These are phyloP conservation scores for Entomortierella chlamydospora DNA, from an alignment of 192 early-diverging fungal species.

Conservation along the genomic window DNA sequence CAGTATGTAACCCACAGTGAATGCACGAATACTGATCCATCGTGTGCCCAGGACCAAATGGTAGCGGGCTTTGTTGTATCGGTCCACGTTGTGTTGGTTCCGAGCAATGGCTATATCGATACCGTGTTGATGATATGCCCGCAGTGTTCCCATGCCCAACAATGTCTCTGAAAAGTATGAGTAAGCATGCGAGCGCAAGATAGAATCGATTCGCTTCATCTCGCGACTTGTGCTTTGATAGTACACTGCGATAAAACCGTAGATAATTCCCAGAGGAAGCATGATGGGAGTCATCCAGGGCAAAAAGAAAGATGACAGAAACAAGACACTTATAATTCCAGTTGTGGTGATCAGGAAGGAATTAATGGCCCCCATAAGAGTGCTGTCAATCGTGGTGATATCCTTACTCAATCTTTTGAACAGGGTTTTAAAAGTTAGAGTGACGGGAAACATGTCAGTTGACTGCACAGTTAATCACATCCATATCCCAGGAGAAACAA, in stretches of 20 bases:
- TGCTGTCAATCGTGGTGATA: slow-evolving; percentile 79
- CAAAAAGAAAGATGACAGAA: slow-evolving; percentile 56
- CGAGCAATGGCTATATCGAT: slow-evolving; percentile 33
- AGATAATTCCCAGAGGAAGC: slow-evolving; percentile 60
- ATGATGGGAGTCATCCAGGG: slow-evolving; percentile 64
- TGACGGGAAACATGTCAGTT: too few species aligned
- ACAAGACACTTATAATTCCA: slow-evolving; percentile 64
- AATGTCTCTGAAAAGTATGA: slow-evolving; percentile 71
- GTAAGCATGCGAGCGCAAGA: slow-evolving; percentile 69
- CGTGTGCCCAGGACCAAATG: neutral
- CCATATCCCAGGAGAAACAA: neutral
- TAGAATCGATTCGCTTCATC: slow-evolving; percentile 72
- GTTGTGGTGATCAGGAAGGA: slow-evolving; percentile 64
- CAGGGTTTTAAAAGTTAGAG: neutral
- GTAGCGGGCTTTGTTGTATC: slow-evolving; percentile 21
- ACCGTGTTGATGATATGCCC: slow-evolving; percentile 70
- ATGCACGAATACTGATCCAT: slow-evolving; percentile 27
- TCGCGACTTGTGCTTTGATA: slow-evolving; percentile 73
- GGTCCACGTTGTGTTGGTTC: slow-evolving; percentile 30
- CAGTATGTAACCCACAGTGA: slow-evolving; percentile 11
- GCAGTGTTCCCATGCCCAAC: slow-evolving; percentile 68
- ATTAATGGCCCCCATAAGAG: slow-evolving; percentile 61
- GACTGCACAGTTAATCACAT: neutral
- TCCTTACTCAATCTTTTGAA: slow-evolving; percentile 83
- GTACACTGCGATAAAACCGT: slow-evolving; percentile 64